Evolutionary conservation across 1,284 basidiomycete species (phyloP).

Genomic region (Ceratobasidium sp.): DNA sequence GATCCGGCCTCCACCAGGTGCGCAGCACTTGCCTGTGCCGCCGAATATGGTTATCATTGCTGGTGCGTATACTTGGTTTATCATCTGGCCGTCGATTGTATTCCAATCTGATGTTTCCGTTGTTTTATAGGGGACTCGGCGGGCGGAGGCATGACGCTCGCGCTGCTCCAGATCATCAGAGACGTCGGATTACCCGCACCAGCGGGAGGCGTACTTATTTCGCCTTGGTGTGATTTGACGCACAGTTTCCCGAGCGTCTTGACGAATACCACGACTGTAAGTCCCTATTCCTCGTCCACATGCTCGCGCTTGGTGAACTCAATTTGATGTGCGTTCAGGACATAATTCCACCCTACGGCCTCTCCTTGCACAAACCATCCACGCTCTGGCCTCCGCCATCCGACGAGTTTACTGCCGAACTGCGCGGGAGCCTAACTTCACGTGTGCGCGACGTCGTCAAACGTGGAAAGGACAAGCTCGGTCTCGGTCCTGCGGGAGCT

Average conservation of each 20-base stretch:
- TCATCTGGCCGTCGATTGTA: background rate
- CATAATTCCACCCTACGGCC: slow-evolving; percentile 69
- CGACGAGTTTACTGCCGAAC: slow-evolving; percentile 20
- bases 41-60: slow-evolving; percentile 86
- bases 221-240: slow-evolving; percentile 47
- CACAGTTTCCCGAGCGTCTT: slow-evolving; percentile 61
- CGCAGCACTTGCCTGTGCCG: slow-evolving; percentile 80
- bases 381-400: slow-evolving; percentile 89
- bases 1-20: slow-evolving; percentile 74
- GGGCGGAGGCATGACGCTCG: slow-evolving; percentile 87
- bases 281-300: slow-evolving; percentile 35
- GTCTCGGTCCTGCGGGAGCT: background rate
- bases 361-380: slow-evolving; percentile 85
- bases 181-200: slow-evolving; percentile 77
- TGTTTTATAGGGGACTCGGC: slow-evolving; percentile 81
- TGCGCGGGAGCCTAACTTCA: slow-evolving; percentile 1
- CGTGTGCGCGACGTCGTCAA: slow-evolving; percentile 27
- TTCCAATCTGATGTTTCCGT: background rate
- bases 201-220: slow-evolving; percentile 45
- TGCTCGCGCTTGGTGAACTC: slow-evolving; percentile 23
- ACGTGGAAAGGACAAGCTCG: slow-evolving; percentile 18
- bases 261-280: slow-evolving; percentile 59
- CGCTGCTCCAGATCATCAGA: slow-evolving; percentile 78
- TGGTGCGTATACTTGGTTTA: slow-evolving; percentile 57
- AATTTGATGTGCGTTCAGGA: slow-evolving; percentile 60